A percentile compares a stretch with the other conserved stretches of the same genome.
phyloP scores from a whole-genome alignment of 2,329 filamentous ascomycete genomes.

The Curvularia verruculosa region DNA sequence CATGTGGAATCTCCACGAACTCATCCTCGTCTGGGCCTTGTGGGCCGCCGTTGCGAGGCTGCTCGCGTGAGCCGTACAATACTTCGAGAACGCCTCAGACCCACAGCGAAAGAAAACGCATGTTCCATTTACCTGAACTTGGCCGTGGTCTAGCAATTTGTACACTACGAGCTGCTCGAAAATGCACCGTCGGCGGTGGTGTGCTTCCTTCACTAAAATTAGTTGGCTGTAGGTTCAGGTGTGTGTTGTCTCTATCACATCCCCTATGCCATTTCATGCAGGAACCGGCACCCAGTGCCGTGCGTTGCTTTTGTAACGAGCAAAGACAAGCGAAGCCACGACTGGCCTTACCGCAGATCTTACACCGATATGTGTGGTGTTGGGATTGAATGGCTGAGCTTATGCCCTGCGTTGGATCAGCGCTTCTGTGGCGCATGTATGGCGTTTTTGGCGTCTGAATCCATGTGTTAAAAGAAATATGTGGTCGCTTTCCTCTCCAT shows the following conservation, averaged over 20 bases:
- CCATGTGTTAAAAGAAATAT: neutral
- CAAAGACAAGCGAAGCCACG: slow-evolving; percentile 3
- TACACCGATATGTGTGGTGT: neutral
- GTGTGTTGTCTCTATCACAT: neutral
- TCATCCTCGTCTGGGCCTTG: neutral
- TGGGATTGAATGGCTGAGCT: neutral
- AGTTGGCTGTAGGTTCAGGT: neutral
- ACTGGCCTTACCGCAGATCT: neutral
- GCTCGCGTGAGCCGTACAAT: neutral
- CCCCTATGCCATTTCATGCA: neutral
- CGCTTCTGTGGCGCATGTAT: neutral
- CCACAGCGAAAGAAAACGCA: neutral
- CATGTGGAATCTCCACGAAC: neutral
- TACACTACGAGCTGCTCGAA: neutral
- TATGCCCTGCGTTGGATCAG: neutral
- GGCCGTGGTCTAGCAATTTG: too few species aligned
- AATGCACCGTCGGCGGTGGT: neutral
- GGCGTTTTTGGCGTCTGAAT: neutral
- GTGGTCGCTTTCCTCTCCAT: neutral
- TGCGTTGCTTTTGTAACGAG: neutral
- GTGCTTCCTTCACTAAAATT: neutral
- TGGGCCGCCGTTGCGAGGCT: neutral
- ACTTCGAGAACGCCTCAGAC: neutral
- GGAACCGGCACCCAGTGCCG: neutral
- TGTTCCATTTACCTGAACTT: neutral